Evolutionary conservation across 225 moss, liverwort and hornwort genomes (phyloP).

Genomic region (Rhytidiadelphus loreus): DNA sequence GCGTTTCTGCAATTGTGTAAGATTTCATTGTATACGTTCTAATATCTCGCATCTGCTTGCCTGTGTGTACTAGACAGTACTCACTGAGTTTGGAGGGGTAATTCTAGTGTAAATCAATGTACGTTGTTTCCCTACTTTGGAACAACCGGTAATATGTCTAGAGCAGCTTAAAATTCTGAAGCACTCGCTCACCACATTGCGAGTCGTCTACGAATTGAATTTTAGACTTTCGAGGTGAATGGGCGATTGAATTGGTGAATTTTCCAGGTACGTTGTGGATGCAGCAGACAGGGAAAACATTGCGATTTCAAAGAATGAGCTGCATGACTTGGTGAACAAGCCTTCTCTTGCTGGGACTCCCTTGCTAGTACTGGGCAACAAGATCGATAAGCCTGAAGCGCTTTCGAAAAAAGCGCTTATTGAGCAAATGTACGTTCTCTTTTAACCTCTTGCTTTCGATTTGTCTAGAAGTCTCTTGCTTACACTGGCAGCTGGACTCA

Average conservation of each 20-base stretch:
- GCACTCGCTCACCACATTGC: background rate
- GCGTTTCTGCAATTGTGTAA: conserved; percentile 94
- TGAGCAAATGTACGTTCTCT: conserved; percentile 58
- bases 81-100: background rate
- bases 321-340: conserved; percentile 82
- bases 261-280: conserved; percentile 77
- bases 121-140: background rate
- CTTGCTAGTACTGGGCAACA: conserved; percentile 77
- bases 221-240: background rate
- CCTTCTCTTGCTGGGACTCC: conserved; percentile 72
- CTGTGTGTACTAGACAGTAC: background rate
- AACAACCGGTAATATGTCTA: background rate
- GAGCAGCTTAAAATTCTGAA: background rate
- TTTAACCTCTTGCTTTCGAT: background rate
- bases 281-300: conserved; percentile 67
- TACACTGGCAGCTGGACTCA: background rate
- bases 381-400: conserved; percentile 77
- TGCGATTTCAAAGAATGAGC: conserved; percentile 69
- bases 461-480: background rate
- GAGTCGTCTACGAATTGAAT: background rate
- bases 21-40: background rate
- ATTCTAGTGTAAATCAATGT: background rate
- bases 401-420: conserved; percentile 53
- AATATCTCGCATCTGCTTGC: background rate
- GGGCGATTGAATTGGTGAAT: background rate